Conservation (phyloP, 495 filamentous ascomycete species). For the Barbatosphaeria neglecta region DNA sequence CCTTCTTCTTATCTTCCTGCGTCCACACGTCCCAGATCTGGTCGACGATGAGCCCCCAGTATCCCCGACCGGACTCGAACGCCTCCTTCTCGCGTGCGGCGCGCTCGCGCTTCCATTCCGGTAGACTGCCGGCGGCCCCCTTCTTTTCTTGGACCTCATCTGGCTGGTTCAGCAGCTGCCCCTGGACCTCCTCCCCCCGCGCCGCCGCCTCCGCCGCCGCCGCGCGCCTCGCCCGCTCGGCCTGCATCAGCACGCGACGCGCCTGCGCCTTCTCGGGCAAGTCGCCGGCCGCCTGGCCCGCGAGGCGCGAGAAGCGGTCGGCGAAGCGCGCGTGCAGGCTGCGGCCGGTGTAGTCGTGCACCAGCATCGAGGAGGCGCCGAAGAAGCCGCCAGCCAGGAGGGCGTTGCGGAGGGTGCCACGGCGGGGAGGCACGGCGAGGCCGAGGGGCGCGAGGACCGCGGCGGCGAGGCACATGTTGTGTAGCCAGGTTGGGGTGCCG, state of each 20-base stretch:
- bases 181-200: conserved; percentile 10
- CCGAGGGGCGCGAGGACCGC: conserved; percentile 52
- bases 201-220: conserved; percentile 14
- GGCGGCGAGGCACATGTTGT: conserved; percentile 32
- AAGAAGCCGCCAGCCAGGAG: conserved; percentile 22
- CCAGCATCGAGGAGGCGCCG: conserved; percentile 45
- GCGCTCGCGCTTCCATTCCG: conserved; percentile 62
- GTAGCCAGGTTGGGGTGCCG: background rate
- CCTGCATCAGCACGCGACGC: conserved; percentile 34
- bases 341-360: conserved; percentile 30
- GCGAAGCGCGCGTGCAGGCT: conserved; percentile 30
- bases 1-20: conserved; percentile 26
- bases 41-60: conserved; percentile 70
- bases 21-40: conserved; percentile 78
- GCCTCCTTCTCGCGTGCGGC: conserved; percentile 59
- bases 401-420: conserved; percentile 53
- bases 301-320: conserved; percentile 13
- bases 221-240: conserved; percentile 29
- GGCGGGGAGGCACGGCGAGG: conserved; percentile 57
- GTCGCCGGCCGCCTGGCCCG: conserved; percentile 10
- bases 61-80: conserved; percentile 66
- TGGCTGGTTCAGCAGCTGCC: conserved; percentile 6
- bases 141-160: conserved; percentile 33
- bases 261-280: conserved; percentile 47
- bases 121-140: conserved; percentile 55